These are phyloP conservation scores for Curvularia lunata DNA, from an alignment of 2,329 filamentous ascomycete species.

Conservation along the genomic window DNA sequence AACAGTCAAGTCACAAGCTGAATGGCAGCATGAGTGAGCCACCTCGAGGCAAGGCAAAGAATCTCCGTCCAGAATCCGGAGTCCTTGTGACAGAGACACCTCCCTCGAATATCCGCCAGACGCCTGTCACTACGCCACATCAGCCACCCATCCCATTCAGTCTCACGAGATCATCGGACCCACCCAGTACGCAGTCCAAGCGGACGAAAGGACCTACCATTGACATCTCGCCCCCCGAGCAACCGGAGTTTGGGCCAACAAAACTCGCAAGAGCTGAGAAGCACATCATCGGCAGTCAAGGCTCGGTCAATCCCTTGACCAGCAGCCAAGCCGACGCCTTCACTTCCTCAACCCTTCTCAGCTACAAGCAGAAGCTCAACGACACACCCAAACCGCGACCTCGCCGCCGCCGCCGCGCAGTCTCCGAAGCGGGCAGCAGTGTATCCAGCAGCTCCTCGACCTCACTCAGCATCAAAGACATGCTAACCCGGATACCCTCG, in stretches of 20 bases:
- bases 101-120: conserved; percentile 15
- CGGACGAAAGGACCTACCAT: conserved; percentile 2
- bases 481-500: conserved; percentile 29
- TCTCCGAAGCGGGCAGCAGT: conserved; percentile 13
- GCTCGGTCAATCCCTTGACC: conserved; percentile 7
- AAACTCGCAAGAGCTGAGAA: neutral
- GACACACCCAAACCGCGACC: conserved; percentile 24
- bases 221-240: conserved; percentile 6
- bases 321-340: conserved; percentile 14
- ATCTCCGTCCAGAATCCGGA: conserved; percentile 5
- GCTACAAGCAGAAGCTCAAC: conserved; percentile 25
- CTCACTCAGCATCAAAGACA: conserved; percentile 32
- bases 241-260: neutral
- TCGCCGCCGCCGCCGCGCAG: conserved; percentile 7
- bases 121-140: neutral
- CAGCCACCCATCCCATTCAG: conserved; percentile 25
- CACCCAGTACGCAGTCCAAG: conserved; percentile 1
- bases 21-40: neutral
- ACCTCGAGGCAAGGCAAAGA: neutral
- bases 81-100: conserved; percentile 25
- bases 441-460: conserved; percentile 23
- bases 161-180: neutral
- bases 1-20: neutral
- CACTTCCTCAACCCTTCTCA: conserved; percentile 24
- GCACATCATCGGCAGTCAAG: conserved; percentile 3